Evolutionary conservation across 192 early-diverging fungal genomes (phyloP).

Genomic region (Coemansia sp.): DNA sequence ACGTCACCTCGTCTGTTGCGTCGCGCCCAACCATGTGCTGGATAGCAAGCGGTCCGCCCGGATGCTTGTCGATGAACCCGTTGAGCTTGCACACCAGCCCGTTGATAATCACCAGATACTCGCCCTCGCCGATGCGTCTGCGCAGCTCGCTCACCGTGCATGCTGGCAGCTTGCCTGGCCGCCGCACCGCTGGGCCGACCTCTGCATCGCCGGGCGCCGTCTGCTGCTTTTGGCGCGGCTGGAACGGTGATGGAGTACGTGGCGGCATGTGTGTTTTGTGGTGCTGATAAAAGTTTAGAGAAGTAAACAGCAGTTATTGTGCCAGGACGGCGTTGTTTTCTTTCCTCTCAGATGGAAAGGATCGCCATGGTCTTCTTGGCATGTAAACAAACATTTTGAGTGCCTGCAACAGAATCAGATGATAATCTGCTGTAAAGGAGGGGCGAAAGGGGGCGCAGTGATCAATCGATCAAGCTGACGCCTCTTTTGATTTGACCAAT

Average conservation of each 20-base stretch:
- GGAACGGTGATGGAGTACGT: conserved; percentile 21
- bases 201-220: neutral
- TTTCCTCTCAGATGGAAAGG: too few relatives aligned
- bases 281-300: too few relatives aligned
- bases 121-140: conserved; percentile 56
- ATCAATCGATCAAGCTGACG: too few relatives aligned
- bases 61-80: conserved; percentile 78
- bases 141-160: conserved; percentile 44
- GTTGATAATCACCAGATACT: conserved; percentile 81
- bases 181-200: conserved; percentile 6
- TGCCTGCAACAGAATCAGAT: neutral
- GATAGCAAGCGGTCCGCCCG: conserved; percentile 90
- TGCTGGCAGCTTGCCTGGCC: conserved; percentile 31
- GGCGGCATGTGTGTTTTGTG: conserved; percentile 18
- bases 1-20: conserved; percentile 86
- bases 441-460: too few relatives aligned
- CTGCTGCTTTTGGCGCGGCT: neutral
- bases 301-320: neutral
- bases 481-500: conserved; percentile 18
- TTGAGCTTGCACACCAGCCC: conserved; percentile 89
- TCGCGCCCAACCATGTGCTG: conserved; percentile 86
- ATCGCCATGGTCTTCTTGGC: neutral
- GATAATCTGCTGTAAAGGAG: too few relatives aligned
- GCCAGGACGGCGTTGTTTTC: too few relatives aligned
- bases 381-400: neutral